Conservation (phyloP, 176 grass and related monocot genomes). For the Poa annua region DNA sequence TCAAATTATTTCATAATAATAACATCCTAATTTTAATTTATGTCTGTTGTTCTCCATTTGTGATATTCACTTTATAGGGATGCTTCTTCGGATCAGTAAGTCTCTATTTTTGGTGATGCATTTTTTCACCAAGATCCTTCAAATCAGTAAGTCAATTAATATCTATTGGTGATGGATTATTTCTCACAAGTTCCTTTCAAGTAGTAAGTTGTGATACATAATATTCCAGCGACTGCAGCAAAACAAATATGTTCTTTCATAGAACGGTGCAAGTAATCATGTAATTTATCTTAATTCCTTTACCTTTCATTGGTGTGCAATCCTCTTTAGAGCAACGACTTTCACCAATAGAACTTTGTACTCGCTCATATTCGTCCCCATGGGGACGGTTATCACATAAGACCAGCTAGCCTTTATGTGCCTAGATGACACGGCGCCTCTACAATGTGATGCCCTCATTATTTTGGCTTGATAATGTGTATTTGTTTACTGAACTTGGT, state of each 20-base stretch:
- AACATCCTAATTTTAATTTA: background rate
- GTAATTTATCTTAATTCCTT: background rate
- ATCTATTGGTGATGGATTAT: background rate
- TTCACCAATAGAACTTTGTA: no score
- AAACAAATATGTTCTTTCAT: background rate
- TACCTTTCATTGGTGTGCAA: background rate
- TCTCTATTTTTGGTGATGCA: background rate
- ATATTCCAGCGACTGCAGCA: background rate
- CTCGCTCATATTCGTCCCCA: no score
- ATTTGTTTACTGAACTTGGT: no score
- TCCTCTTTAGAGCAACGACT: background rate
- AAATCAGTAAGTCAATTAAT: background rate
- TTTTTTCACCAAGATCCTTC: background rate
- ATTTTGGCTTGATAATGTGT: no score
- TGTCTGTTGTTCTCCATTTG: background rate
- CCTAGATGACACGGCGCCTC: no score
- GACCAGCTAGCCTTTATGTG: no score
- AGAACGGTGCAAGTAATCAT: background rate
- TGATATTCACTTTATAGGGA: background rate
- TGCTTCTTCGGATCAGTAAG: background rate
- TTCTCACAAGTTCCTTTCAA: background rate
- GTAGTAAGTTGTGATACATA: background rate
- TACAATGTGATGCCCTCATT: no score
- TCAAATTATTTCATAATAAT: background rate
- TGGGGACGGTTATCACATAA: no score